Base-by-base conservation (phyloP, 2,329 filamentous ascomycete genomes). In the Cercospora beticola region DNA sequence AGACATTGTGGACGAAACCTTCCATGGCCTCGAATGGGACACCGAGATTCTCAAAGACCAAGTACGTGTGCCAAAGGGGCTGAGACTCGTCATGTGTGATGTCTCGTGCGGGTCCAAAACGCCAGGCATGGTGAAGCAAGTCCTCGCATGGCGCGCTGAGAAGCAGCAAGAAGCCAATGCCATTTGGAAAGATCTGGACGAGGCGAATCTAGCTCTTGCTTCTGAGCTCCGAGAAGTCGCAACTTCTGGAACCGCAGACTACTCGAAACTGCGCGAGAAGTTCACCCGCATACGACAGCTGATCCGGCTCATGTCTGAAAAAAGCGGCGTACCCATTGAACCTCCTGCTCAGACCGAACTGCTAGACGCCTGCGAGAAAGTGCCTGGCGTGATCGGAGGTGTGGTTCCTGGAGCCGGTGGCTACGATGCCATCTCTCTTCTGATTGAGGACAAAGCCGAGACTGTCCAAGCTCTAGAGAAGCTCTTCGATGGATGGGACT, bases 321-420 rank as follows among this genome's bases (percentile, higher is more conserved):
- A 85, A 68, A 92, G 91, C 62, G 88, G 85, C 0, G 94, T 97
- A 7, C 93, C 94, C 3, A 94, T 99, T 72, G 95, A 99, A 83
- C 95, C 95, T 0, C 84, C 84, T 52, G 89, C 90, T 73, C 95
- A 99, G 84, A 97, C 93, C 1, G 87, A 88, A 76, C 83, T 99
- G 68, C 82, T 99, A 40, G 91, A 99, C 80, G 91, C 89, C 9
- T 85, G 94, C 67, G 86, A 84, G 3, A 79, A 81, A 4, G 82
- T 97, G 1, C 86, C 90, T 0, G 95, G 94, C 5, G 93, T 98
- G 3, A 87, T 94, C 72, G 94, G 93, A 0, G 95, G 94, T 0
- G 93, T 98, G 0, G 95, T 97, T 0, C 95, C 95, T 0, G 95
- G 95, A 0, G 95, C 95, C 0, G 95, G 95, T 9, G 95, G 95